These are phyloP conservation scores for Cystobasidium onofrii DNA, from an alignment of 768 basidiomycete genomes.

Conservation along the genomic window DNA sequence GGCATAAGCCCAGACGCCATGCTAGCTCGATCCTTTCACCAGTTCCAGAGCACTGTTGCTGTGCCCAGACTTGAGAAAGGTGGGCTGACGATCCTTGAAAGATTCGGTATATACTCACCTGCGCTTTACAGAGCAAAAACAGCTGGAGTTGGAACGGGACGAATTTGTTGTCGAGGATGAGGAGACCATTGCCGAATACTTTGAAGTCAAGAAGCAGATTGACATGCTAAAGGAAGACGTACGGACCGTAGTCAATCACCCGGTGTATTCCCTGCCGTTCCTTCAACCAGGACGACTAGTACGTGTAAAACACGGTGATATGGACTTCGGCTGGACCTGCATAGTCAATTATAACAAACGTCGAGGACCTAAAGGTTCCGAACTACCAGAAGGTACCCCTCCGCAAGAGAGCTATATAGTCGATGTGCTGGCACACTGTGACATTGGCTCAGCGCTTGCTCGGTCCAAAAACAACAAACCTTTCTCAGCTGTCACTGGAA, in stretches of 20 bases:
- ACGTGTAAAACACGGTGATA: conserved; percentile 71
- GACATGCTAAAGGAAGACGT: conserved; percentile 83
- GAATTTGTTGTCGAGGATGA: conserved; percentile 74
- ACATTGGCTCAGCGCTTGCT: conserved; percentile 55
- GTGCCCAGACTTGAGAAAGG: conserved; percentile 77
- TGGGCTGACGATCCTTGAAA: conserved; percentile 46
- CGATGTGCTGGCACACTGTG: conserved; percentile 77
- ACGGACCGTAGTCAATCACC: conserved; percentile 84
- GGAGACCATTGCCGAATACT: conserved; percentile 74
- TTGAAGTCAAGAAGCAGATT: conserved; percentile 83
- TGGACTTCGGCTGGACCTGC: conserved; percentile 95
- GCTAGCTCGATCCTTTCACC: conserved; percentile 95
- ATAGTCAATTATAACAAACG: conserved; percentile 88
- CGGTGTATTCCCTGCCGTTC: conserved; percentile 88
- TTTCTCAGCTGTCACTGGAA: conserved; percentile 54
- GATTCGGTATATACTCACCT: neutral
- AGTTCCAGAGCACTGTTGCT: conserved; percentile 91
- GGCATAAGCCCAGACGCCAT: conserved; percentile 97
- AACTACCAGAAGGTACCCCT: conserved; percentile 61
- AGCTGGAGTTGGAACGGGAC: conserved; percentile 61
- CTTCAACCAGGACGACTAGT: conserved; percentile 86
- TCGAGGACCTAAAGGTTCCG: conserved; percentile 54
- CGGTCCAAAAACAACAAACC: conserved; percentile 53
- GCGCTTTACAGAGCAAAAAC: conserved; percentile 56
- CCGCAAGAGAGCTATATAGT: conserved; percentile 78